Percentiles rank a stretch among this genome's conserved stretches.
Conservation (phyloP, 2,329 filamentous ascomycete genomes). For the Aspergillus viridinutans region DNA sequence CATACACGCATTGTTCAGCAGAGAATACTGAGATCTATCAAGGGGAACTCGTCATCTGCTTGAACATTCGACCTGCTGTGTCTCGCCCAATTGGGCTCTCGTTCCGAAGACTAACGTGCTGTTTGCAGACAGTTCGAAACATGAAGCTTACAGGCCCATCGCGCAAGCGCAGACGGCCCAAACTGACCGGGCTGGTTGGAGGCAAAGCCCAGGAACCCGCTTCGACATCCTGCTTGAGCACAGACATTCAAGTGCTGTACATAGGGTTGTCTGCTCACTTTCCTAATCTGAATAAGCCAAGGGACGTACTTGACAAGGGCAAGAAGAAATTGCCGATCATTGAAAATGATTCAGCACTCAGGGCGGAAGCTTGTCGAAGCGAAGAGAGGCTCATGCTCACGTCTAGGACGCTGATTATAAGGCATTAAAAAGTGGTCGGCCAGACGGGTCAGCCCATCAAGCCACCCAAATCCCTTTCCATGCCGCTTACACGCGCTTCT, state of each 20-base stretch:
- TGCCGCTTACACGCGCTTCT: conserved; percentile 62
- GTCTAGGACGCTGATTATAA: background rate
- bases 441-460: conserved; percentile 42
- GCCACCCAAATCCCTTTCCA: conserved; percentile 65
- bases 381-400: background rate
- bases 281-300: background rate
- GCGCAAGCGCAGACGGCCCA: background rate
- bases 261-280: background rate
- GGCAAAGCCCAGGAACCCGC: background rate
- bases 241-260: background rate
- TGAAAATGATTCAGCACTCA: background rate
- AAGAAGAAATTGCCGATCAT: background rate
- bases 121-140: conserved; percentile 16
- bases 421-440: background rate
- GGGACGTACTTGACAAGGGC: background rate
- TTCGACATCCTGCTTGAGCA: background rate
- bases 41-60: background rate
- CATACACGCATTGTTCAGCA: background rate
- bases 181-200: background rate
- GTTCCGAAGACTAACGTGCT: background rate
- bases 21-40: too few species aligned
- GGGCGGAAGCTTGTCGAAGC: background rate
- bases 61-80: background rate
- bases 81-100: background rate
- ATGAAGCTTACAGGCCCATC: background rate